These are phyloP conservation scores for Aspergillus chevalieri DNA, from an alignment of 2,329 filamentous ascomycete species.

Conservation along the genomic window DNA sequence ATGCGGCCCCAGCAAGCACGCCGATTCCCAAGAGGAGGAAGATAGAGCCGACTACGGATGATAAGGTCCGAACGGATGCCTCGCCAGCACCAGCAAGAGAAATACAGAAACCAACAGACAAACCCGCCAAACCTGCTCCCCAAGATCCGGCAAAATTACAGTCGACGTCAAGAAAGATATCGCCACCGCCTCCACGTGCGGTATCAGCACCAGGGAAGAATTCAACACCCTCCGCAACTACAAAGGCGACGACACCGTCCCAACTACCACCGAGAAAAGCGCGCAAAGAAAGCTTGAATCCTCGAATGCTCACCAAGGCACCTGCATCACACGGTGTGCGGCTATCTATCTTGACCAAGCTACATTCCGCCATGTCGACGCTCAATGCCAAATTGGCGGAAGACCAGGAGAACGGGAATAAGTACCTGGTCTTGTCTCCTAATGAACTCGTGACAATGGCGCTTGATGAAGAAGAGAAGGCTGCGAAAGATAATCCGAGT, in stretches of 20 bases:
- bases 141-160: slow-evolving; percentile 12
- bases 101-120: slow-evolving; percentile 4
- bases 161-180: slow-evolving; percentile 20
- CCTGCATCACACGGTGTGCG: slow-evolving; percentile 39
- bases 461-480: slow-evolving; percentile 65
- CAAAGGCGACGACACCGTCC: slow-evolving; percentile 2
- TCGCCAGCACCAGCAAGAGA: background rate
- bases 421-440: slow-evolving; percentile 31
- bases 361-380: slow-evolving; percentile 38
- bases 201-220: slow-evolving; percentile 4
- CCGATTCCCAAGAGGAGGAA: slow-evolving; percentile 29
- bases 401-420: slow-evolving; percentile 26
- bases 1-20: slow-evolving; percentile 2
- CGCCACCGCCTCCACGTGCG: slow-evolving; percentile 21
- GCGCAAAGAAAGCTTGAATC: slow-evolving; percentile 40
- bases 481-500: slow-evolving; percentile 58
- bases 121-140: slow-evolving; percentile 8
- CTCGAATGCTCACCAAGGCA: slow-evolving; percentile 39
- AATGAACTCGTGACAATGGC: slow-evolving; percentile 43
- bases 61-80: background rate
- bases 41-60: slow-evolving; percentile 5
- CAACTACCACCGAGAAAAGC: slow-evolving; percentile 23
- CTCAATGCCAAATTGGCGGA: slow-evolving; percentile 35
- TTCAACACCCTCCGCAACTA: background rate
- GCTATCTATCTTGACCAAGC: slow-evolving; percentile 37